Evolutionary conservation across 805 yeast species (phyloP).

Genomic region (Maudiozyma saulgeensis): DNA sequence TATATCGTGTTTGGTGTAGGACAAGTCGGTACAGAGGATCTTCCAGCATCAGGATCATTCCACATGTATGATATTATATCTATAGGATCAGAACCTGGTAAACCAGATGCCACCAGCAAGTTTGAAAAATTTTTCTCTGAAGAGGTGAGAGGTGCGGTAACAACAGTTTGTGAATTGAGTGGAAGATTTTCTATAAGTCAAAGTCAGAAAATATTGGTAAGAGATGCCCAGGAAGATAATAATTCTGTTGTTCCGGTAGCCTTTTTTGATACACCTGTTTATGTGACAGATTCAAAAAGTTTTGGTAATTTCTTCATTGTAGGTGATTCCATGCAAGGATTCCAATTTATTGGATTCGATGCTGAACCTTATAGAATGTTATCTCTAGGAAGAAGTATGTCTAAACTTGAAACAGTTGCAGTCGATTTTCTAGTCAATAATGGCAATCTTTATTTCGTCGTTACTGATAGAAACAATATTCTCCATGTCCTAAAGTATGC

Average conservation of each 20-base stretch:
- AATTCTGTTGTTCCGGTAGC: slow-evolving; percentile 88
- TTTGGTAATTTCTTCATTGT: slow-evolving; percentile 73
- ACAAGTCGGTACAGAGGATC: slow-evolving; percentile 65
- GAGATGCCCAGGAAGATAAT: slow-evolving; percentile 80
- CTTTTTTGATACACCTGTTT: slow-evolving; percentile 76
- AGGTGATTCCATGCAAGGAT: slow-evolving; percentile 65
- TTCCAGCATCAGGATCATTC: slow-evolving; percentile 70
- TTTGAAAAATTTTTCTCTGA: slow-evolving; percentile 66
- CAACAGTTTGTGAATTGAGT: slow-evolving; percentile 65
- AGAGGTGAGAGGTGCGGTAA: slow-evolving; percentile 73
- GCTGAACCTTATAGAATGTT: slow-evolving; percentile 90
- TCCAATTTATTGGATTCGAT: slow-evolving; percentile 81
- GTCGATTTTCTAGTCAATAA: slow-evolving; percentile 63
- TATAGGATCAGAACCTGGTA: slow-evolving; percentile 81
- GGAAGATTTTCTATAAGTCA: slow-evolving; percentile 80
- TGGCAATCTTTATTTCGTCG: slow-evolving; percentile 54
- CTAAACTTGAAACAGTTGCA: slow-evolving; percentile 46
- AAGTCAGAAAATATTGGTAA: slow-evolving; percentile 68
- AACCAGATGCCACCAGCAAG: slow-evolving; percentile 74
- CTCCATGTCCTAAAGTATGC: slow-evolving; percentile 76
- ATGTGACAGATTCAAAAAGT: slow-evolving; percentile 68
- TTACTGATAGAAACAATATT: slow-evolving; percentile 58
- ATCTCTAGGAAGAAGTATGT: slow-evolving; percentile 63
- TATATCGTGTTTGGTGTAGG: slow-evolving; percentile 75
- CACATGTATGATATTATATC: slow-evolving; percentile 65